Evolutionary conservation across 2,329 filamentous ascomycete species (phyloP), one percentile per base, ranked within the genome.

Genomic region (Ceratocystis papillata): DNA sequence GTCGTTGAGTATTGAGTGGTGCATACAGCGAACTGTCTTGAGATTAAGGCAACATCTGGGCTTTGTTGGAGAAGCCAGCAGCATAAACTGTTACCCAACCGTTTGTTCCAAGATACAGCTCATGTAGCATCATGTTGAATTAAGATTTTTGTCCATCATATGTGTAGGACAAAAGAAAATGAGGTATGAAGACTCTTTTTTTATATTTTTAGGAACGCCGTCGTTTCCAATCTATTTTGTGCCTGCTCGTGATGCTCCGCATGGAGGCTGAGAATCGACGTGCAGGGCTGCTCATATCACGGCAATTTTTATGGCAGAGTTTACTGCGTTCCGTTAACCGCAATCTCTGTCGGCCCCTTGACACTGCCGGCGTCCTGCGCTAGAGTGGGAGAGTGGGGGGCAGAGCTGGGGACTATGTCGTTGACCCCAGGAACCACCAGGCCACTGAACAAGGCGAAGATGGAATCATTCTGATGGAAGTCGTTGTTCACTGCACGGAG

Each of bases 371-470:
- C 66, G 68, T 68, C 64, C 64, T 64, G 65, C 62, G 62, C 63
- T 50, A 63, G 25, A 33, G 33, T 50, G 25, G 64, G 62, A 22
- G 64, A 64, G 59, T 50, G 45, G 25, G 61, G 45, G 17, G 68
- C 65, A 8, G 63, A 65, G 37, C 60, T 66, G 22, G 62, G 64
- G 20, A 67, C 63, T 55, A 65, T 25, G 62, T 68, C 63, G 69
- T 89, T 82, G 62, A 91, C 77, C 68, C 86, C 82, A 59, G 83
- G 77, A n/a, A 89, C 84, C 68, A 82, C 75, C 2, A 99, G 80
- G 28, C 85, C 90, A 17, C 92, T 83, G 74, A 99, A 94, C 30
- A 97, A 80, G 59, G 88, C 83, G 74, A 96, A 97, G 70, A 99
- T 88, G 65, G 86, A 87, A 64, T 85, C 81, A 65, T 84, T 85